Evolutionary conservation across 805 yeast species (phyloP), one percentile per base, ranked within the genome.

Genomic region (Wickerhamomyces alni): DNA sequence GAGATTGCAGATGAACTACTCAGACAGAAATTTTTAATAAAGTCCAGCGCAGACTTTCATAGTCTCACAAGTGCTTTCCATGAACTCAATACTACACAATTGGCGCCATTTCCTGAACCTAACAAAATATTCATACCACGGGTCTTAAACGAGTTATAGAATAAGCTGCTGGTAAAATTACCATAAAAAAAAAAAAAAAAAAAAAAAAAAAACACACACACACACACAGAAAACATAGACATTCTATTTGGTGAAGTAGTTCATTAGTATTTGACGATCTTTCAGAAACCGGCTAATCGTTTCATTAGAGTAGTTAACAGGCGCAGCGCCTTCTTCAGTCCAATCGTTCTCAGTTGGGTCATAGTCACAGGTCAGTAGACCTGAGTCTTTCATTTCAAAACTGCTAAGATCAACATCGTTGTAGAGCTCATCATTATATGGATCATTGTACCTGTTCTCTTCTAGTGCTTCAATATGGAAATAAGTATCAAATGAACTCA

Each of bases 1-100:
- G 91, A 89, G 44, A 79, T 86, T 8, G 93, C 95, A 0, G 52
- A 57, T n/a, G 77, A 72, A 37, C 66, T 83, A 34, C 65, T 58
- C 11, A 33, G 52, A 1, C 37, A 55, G 31, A 62, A 65, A 1
- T 57, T 61, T 30, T 48, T 70, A 21, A 30, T 65, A 18, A 43
- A 48, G 25, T 51, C 51, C 11, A 15, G 30, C 8, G 15, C 45
- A 4, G 18, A 35, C 4, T 13, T 45, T 8, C 46, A 51, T 1
- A 51, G 35, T 1, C 35, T 59, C 15, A 16, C 58, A 11, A 17
- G 37, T 4, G 31, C 49, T 9, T 42, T 59, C 2, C 21, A 41
- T 3, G 29, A 36, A 11, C 35, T 48, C 7, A 49, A 51, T 5
- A 17, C n/a, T 1, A 33, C 36, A 4, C 33, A 41, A 4, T 42